Evolutionary conservation across 1,284 basidiomycete genomes (phyloP).

Genomic region (Sphagnurus paluster): DNA sequence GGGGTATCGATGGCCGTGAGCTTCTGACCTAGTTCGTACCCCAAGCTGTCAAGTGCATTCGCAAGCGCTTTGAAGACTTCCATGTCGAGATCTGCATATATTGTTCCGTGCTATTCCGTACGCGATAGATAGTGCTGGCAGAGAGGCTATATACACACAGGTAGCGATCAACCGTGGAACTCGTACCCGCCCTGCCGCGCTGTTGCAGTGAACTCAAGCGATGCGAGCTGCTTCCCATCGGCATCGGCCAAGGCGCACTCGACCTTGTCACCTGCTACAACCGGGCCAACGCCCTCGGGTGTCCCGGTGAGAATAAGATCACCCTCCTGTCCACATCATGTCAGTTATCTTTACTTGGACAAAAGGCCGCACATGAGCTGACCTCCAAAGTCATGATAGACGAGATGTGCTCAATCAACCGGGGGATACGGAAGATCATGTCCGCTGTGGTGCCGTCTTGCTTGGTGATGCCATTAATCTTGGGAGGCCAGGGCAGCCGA

Average conservation of each 20-base stretch:
- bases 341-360: not conserved
- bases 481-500: slow-evolving; percentile 2
- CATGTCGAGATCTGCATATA: no score
- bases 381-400: slow-evolving; percentile 96
- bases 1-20: no score
- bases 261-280: slow-evolving; percentile 78
- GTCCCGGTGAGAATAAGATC: slow-evolving; percentile 89
- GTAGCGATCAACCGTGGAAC: slow-evolving; percentile 23
- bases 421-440: slow-evolving; percentile 94
- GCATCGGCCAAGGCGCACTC: slow-evolving; percentile 71
- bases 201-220: slow-evolving; percentile 66
- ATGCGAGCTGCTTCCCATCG: slow-evolving; percentile 58
- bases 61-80: no score
- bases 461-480: slow-evolving; percentile 83
- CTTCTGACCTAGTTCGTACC: no score
- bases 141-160: not conserved
- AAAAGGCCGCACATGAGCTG: slow-evolving; percentile 23
- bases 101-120: no score
- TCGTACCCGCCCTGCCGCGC: slow-evolving; percentile 66
- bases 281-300: slow-evolving; percentile 85
- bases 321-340: slow-evolving; percentile 62
- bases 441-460: slow-evolving; percentile 86
- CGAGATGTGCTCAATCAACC: slow-evolving; percentile 89
- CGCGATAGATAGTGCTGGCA: no score
- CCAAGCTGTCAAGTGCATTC: no score